phyloP scores from a whole-genome alignment of 768 basidiomycete species.

The Strobilomyces confusus region DNA sequence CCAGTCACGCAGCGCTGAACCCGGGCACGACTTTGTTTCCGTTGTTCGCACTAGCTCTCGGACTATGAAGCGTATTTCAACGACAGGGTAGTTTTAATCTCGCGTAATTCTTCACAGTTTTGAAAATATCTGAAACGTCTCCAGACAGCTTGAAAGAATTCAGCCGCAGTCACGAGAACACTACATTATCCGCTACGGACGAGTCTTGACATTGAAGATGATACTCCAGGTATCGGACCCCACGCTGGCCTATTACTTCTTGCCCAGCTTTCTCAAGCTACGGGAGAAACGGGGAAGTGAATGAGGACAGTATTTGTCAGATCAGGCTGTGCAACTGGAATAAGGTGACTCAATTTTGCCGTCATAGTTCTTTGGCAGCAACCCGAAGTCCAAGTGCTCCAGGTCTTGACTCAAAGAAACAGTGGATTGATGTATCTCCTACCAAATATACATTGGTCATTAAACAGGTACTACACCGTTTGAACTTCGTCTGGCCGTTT shows the following conservation, averaged over 20 bases:
- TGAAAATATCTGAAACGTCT: background rate
- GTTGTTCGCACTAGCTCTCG: constrained; percentile 65
- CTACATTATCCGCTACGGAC: constrained; percentile 77
- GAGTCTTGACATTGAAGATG: constrained; percentile 47
- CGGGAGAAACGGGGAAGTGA: no score
- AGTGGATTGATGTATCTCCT: constrained; percentile 81
- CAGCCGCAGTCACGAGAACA: constrained; percentile 61
- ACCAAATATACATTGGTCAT: constrained; percentile 80
- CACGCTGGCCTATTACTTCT: constrained; percentile 46
- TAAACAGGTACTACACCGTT: constrained; percentile 50
- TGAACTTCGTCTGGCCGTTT: constrained; percentile 22
- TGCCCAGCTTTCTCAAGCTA: background rate
- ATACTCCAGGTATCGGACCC: constrained; percentile 77
- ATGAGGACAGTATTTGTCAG: constrained; percentile 32
- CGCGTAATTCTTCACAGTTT: background rate
- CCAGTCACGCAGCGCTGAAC: constrained; percentile 48
- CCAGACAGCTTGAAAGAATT: constrained; percentile 55
- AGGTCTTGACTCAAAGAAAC: constrained; percentile 68
- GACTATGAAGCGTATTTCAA: constrained; percentile 60
- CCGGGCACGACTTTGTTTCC: constrained; percentile 62
- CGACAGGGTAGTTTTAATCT: constrained; percentile 49
- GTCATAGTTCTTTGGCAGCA: constrained; percentile 81
- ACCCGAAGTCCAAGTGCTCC: constrained; percentile 66
- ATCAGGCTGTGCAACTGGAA: background rate
- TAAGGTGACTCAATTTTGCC: background rate